Conservation (phyloP, 2,329 filamentous ascomycete species). For the Dothideomycetes sp. region DNA sequence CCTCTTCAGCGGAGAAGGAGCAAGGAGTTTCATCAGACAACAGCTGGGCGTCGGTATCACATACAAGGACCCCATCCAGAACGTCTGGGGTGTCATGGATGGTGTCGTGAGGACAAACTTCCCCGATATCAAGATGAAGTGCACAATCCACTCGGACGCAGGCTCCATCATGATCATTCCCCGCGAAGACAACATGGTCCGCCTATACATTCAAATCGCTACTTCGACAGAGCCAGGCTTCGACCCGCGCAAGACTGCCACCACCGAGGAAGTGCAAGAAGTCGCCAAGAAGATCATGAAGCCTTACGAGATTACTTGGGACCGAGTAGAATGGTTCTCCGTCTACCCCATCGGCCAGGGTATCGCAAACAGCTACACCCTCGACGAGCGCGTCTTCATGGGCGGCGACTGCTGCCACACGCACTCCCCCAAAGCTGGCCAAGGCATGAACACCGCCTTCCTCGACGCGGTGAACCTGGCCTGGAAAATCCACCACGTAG, state of each 20-base stretch:
- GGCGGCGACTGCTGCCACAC: constrained; percentile 56
- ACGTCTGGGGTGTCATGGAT: constrained; percentile 59
- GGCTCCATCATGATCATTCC: constrained; percentile 55
- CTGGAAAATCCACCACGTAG: constrained; percentile 92
- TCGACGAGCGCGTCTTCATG: constrained; percentile 56
- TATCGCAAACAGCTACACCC: constrained; percentile 52
- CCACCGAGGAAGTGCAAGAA: constrained; percentile 47
- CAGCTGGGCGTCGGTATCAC: constrained; percentile 55
- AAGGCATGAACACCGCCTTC: constrained; percentile 53
- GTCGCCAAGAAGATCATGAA: constrained; percentile 47
- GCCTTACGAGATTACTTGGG: constrained; percentile 52
- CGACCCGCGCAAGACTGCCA: constrained; percentile 49
- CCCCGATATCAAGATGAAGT: constrained; percentile 57
- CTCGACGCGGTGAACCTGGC: constrained; percentile 70
- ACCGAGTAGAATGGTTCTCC: constrained; percentile 55
- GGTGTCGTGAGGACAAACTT: constrained; percentile 53
- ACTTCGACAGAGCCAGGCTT: constrained; percentile 51
- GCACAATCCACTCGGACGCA: constrained; percentile 54
- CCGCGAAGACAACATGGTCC: constrained; percentile 42
- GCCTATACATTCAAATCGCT: constrained; percentile 49
- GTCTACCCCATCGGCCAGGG: constrained; percentile 57
- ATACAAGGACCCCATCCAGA: constrained; percentile 52
- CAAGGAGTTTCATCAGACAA: constrained; percentile 48
- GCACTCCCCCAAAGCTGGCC: constrained; percentile 51
- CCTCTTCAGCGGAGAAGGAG: constrained; percentile 52